Evolutionary conservation across 73 alveolate genomes (phyloP).

Genomic region (Blepharisma stoltei): DNA sequence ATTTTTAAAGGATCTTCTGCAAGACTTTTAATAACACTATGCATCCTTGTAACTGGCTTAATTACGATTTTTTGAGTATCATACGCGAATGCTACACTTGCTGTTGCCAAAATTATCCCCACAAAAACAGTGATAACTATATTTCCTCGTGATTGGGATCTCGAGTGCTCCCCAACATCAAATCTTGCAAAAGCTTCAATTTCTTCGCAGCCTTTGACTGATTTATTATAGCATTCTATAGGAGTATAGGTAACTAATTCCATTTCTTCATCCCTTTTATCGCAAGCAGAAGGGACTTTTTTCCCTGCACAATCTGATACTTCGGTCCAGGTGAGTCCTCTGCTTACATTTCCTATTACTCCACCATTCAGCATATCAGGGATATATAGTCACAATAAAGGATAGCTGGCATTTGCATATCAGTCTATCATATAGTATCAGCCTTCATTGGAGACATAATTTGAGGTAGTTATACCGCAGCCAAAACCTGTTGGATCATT

Average conservation of each 20-base stretch:
- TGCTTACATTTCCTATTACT: slow-evolving; percentile 27
- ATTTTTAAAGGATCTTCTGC: slow-evolving; percentile 51
- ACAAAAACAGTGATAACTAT: slow-evolving; percentile 60
- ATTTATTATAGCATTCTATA: slow-evolving; percentile 30
- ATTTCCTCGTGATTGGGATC: slow-evolving; percentile 41
- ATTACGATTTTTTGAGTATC: slow-evolving; percentile 62
- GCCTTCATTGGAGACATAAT: background rate
- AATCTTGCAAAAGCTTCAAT: slow-evolving; percentile 63
- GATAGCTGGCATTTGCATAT: slow-evolving; percentile 20
- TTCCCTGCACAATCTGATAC: slow-evolving; percentile 57
- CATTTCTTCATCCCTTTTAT: slow-evolving; percentile 49
- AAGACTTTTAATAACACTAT: slow-evolving; percentile 35
- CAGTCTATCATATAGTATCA: background rate
- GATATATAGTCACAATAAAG: slow-evolving; percentile 18
- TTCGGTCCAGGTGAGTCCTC: slow-evolving; percentile 40
- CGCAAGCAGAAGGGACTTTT: slow-evolving; percentile 49
- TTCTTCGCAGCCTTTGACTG: slow-evolving; percentile 42
- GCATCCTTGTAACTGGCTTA: slow-evolving; percentile 63
- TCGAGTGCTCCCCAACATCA: slow-evolving; percentile 31
- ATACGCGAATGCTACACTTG: slow-evolving; percentile 52
- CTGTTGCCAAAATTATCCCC: slow-evolving; percentile 56
- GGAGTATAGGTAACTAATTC: slow-evolving; percentile 55
- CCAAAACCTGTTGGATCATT: background rate
- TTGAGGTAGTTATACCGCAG: background rate
- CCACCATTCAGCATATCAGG: slow-evolving; percentile 6